phyloP scores from a whole-genome alignment of 2,329 filamentous ascomycete genomes.

The Stagonosporopsis vannaccii region DNA sequence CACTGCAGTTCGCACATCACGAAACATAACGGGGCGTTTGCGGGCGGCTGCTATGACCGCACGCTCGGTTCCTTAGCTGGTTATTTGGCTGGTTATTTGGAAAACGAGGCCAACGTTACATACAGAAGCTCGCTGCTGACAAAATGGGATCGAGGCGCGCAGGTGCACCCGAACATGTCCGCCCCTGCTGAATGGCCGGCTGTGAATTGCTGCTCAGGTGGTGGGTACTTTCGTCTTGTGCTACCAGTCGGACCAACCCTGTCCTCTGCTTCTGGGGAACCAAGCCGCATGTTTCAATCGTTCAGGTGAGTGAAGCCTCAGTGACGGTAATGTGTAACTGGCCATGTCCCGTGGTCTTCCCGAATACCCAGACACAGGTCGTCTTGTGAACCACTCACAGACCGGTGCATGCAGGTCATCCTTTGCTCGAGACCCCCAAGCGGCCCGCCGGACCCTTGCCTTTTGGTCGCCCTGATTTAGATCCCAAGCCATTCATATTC shows the following conservation, averaged over 20 bases:
- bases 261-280: constrained; percentile 28
- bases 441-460: constrained; percentile 50
- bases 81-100: constrained; percentile 31
- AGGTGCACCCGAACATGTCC: constrained; percentile 47
- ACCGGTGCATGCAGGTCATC: constrained; percentile 49
- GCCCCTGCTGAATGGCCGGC: constrained; percentile 41
- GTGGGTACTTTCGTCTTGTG: constrained; percentile 40
- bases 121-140: constrained; percentile 37
- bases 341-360: constrained; percentile 36
- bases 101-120: constrained; percentile 49
- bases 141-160: constrained; percentile 26
- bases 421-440: constrained; percentile 47
- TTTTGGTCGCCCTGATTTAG: constrained; percentile 43
- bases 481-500: constrained; percentile 39
- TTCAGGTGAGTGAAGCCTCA: constrained; percentile 36
- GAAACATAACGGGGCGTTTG: constrained; percentile 32
- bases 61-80: constrained; percentile 38
- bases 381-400: constrained; percentile 40
- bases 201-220: constrained; percentile 27
- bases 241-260: constrained; percentile 37
- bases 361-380: constrained; percentile 43
- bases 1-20: constrained; percentile 25
- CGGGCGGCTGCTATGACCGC: constrained; percentile 34
- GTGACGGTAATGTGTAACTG: constrained; percentile 46
- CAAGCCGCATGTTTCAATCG: constrained; percentile 47